phyloP scores from a whole-genome alignment of 78 protist species.

The Polysphondylium violaceum region DNA sequence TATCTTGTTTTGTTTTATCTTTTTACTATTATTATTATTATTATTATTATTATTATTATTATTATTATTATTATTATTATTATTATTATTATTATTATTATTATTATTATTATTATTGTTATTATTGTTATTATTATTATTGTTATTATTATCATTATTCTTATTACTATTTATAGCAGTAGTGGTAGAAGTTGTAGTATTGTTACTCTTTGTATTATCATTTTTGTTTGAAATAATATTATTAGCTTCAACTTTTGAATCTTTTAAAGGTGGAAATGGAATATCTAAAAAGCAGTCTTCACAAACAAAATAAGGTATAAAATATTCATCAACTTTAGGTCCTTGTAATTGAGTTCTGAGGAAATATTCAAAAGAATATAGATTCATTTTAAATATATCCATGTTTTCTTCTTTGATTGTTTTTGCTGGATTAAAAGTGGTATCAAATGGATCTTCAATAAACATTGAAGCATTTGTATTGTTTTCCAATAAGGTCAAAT shows the following conservation, averaged over 20 bases:
- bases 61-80: conserved; percentile 2
- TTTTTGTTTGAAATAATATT: neutral
- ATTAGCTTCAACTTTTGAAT: too few species aligned
- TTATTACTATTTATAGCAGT: neutral
- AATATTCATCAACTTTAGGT: too few species aligned
- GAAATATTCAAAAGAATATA: neutral
- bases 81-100: neutral
- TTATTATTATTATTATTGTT: neutral
- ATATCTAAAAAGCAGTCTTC: too few species aligned
- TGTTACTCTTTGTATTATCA: neutral
- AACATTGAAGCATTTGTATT: neutral
- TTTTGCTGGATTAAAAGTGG: conserved; percentile 3
- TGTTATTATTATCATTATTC: neutral
- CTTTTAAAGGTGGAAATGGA: too few species aligned
- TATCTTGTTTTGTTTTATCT: too few species aligned
- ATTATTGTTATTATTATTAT: neutral
- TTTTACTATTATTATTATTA: conserved; percentile 4
- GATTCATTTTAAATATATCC: neutral
- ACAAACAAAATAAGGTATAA: too few species aligned
- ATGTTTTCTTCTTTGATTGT: neutral
- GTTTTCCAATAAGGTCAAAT: neutral
- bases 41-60: neutral
- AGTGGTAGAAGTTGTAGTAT: neutral
- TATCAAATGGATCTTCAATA: conserved; percentile 38
- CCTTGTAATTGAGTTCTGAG: too few species aligned